Base-by-base conservation (phyloP, 768 basidiomycete species). In the Auricularia sp. region DNA sequence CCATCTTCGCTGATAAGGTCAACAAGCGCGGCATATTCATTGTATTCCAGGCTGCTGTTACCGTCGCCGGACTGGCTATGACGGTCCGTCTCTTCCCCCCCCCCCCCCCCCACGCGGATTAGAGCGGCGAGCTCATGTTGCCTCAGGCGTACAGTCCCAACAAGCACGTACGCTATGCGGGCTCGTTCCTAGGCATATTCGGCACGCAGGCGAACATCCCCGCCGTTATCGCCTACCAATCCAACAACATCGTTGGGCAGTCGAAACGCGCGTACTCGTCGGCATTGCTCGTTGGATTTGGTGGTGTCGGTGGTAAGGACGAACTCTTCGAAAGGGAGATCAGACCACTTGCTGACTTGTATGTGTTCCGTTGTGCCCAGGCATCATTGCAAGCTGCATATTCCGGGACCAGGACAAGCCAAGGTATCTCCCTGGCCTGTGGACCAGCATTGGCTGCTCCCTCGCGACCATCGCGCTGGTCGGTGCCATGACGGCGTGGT, bases 21-120 rank as follows among this genome's bases (percentile, higher is more conserved):
- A 64, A 66, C 36, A 62, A 66, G 18, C 72, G 72, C 36, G 72
- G 68, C 1, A 66, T 66, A 18, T 71, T 71, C 60, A 69, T 72
- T 44, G 64, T 64, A n/a, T 54, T 64, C 44, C 67, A 68, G 36
- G 67, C 67, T 18, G 14, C 67, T 12, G 64, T 72, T 16, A 64
- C 61, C 16, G 63, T 72, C 47, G 59, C 68, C 23, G 71, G 71
- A 33, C 65, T 66, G 42, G 59, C 64, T 34, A 66, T 66, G 66
- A 61, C 56, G 5, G 63, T 56, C 6, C 36, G 51, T 56, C 7
- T 36, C 65, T 61, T 61, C 60, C 67, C 64, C 66, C 69, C 34
- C 53, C 42, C 18, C 47, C 6, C 34, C 53, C 42, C 18, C 47
- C 6, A 6, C 6, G 21, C 21, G 47, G 11, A 51, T 11, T 10